Base-by-base conservation (phyloP, 225 moss, liverwort and hornwort species). In the Climacium dendroides region DNA sequence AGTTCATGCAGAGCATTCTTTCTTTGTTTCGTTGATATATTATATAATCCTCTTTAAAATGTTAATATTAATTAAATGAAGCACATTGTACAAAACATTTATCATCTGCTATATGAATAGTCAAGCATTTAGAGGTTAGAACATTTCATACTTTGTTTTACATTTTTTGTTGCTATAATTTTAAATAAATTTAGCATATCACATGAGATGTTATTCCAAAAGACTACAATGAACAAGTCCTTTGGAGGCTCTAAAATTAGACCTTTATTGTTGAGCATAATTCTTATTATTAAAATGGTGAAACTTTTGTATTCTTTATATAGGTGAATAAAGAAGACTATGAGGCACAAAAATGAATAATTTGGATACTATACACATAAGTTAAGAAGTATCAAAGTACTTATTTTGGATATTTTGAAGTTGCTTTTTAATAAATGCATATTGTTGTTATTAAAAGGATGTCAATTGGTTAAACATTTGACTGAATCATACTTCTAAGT, bases 351-450 rank as follows among this genome's bases (percentile, higher is more conserved):
- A 37, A 37, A 37, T 19, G 22, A 23, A 23, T 22, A 23, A 67
- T 13, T 67, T 37, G 2, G 34, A 67, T 37, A 37, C 1, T 0
- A 0, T 67, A 37, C 2, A 1, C 2, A 37, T 7, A 23, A 67
- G 2, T 23, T 37, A 37, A 37, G 12, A 67, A 67, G 37, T 6
- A 37, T 67, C 4, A 37, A 67, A 67, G 12, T 12, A 34, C 13
- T 66, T 37, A 22, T 66, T 66, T n/a, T 66, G 20, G n/a, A 19
- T n/a, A 11, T 20, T 66, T 66, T 66, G 6, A 37, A 66, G 20
- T 67, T 67, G 37, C 2, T 67, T 37, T 67, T 67, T 37, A 13
- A 37, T 22, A 22, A 37, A 2, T 67, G 23, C 37, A 37, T 34
- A 13, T 37, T 23, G 12, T 37, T 37, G 37, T 67, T 67, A 37